Evolutionary conservation across 257 asterid species (phyloP).

Genomic region (Sherardia arvensis): DNA sequence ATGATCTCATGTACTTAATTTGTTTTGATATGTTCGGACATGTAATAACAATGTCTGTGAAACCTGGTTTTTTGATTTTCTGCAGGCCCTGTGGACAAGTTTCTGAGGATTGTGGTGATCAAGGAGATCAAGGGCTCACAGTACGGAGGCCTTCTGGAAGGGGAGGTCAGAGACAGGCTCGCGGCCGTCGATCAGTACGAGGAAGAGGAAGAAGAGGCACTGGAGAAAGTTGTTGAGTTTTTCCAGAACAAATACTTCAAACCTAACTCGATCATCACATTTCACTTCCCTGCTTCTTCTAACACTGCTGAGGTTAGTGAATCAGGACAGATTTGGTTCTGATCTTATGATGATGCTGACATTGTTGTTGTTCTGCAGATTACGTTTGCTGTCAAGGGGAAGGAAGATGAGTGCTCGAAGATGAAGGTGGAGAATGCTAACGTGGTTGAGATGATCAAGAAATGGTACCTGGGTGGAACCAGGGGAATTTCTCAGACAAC

Average conservation of each 20-base stretch:
- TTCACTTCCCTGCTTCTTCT: conserved; percentile 47
- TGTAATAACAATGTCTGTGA: too few relatives aligned
- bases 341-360: neutral
- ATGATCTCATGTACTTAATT: too few relatives aligned
- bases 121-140: conserved; percentile 97
- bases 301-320: conserved; percentile 33
- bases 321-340: neutral
- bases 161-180: conserved; percentile 66
- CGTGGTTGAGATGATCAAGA: conserved; percentile 62
- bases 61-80: neutral
- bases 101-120: conserved; percentile 70
- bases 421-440: conserved; percentile 62
- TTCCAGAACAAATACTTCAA: conserved; percentile 70
- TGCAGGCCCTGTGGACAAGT: conserved; percentile 69
- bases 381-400: conserved; percentile 44
- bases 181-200: conserved; percentile 66
- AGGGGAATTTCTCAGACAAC: conserved; percentile 60
- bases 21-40: too few relatives aligned
- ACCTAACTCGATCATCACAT: conserved; percentile 45
- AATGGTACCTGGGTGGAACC: conserved; percentile 82
- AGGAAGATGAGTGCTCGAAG: conserved; percentile 39
- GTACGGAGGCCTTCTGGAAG: conserved; percentile 75
- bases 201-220: conserved; percentile 74
- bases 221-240: conserved; percentile 48
- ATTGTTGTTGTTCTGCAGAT: conserved; percentile 25